phyloP scores from a whole-genome alignment of 1,284 basidiomycete genomes.

The Schizophyllum commune region DNA sequence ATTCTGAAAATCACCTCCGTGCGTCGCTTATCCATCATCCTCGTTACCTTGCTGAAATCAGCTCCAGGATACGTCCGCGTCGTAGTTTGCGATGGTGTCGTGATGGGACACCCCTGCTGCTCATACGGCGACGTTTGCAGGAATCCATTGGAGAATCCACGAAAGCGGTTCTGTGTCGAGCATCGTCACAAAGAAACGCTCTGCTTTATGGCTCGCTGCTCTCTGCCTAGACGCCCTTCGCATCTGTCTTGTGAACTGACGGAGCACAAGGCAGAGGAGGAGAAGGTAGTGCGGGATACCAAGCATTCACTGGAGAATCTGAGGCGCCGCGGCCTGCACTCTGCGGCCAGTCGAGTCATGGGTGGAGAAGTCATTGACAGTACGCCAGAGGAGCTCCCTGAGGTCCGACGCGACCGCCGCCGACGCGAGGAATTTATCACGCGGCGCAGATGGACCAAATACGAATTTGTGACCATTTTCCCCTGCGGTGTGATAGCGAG shows the following conservation, averaged over 20 bases:
- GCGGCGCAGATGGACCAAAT: too few relatives aligned
- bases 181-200: neutral
- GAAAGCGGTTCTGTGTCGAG: conserved; percentile 2
- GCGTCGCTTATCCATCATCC: neutral
- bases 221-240: neutral
- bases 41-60: neutral
- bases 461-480: too few relatives aligned
- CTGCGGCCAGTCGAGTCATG: too few relatives aligned
- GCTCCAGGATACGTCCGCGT: neutral
- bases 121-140: conserved; percentile 3
- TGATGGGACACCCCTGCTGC: conserved; percentile 5
- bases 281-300: neutral
- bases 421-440: too few relatives aligned
- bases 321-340: too few relatives aligned
- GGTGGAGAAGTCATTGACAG: too few relatives aligned
- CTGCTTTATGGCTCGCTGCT: conserved; percentile 2
- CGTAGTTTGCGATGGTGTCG: conserved; percentile 5
- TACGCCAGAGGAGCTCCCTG: too few relatives aligned
- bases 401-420: too few relatives aligned
- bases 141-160: neutral
- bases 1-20: neutral
- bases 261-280: neutral
- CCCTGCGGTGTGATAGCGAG: too few relatives aligned
- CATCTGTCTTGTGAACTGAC: neutral
- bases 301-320: too few relatives aligned